phyloP scores from a whole-genome alignment of 140 eudicot species.

The Erigeron philadelphicus region DNA sequence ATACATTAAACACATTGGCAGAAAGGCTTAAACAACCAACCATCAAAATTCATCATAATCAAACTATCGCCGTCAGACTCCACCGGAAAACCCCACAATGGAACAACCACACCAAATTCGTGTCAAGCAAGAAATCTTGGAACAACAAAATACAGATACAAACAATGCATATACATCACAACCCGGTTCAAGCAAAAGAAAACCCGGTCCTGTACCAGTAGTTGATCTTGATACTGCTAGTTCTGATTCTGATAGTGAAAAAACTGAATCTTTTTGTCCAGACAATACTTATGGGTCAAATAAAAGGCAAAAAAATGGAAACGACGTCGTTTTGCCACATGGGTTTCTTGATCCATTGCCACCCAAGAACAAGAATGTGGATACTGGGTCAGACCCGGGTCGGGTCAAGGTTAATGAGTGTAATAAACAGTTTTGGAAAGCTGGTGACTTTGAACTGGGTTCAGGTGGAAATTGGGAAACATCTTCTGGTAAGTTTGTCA shows the following conservation, averaged over 20 bases:
- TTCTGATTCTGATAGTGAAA: conserved; percentile 24
- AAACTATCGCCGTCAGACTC: too few species aligned
- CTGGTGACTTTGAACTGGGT: conserved; percentile 55
- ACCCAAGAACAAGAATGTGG: conserved; percentile 15
- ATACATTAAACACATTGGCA: too few species aligned
- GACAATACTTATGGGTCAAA: conserved; percentile 27
- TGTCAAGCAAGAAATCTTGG: conserved; percentile 25
- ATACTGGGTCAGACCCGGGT: background rate
- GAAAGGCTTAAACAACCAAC: too few species aligned
- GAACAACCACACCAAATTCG: background rate
- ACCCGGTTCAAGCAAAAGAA: too few species aligned
- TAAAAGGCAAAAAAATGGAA: conserved; percentile 29
- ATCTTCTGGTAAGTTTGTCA: conserved; percentile 31
- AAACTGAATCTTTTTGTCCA: background rate
- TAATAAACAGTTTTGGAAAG: conserved; percentile 74
- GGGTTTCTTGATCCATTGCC: conserved; percentile 76
- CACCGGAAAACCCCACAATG: background rate
- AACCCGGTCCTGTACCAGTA: background rate
- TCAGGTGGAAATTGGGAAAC: conserved; percentile 39
- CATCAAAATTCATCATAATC: too few species aligned
- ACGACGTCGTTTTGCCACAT: conserved; percentile 34
- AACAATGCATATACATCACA: background rate
- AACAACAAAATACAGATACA: background rate
- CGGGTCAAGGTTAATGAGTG: conserved; percentile 11
- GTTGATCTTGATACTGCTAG: conserved; percentile 31